These are phyloP conservation scores for Podospora pseudocomata DNA, from an alignment of 495 filamentous ascomycete genomes.

Conservation along the genomic window DNA sequence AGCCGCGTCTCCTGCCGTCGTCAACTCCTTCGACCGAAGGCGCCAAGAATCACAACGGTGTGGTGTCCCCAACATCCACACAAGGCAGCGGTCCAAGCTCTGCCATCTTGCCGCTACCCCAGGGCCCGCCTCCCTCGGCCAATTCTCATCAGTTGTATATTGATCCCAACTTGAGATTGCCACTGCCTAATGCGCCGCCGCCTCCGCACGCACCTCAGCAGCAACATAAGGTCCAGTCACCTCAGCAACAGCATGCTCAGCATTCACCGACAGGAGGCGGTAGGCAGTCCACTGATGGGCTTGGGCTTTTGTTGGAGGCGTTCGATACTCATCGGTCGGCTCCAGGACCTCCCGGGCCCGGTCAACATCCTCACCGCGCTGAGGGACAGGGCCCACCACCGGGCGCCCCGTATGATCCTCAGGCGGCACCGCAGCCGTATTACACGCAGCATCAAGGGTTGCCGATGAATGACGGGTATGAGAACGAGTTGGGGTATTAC, in stretches of 20 bases:
- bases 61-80: conserved; percentile 3
- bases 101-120: not conserved
- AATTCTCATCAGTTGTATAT: not conserved
- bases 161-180: not conserved
- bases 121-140: not conserved
- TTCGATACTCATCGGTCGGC: conserved; percentile 25
- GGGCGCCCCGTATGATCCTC: conserved; percentile 23
- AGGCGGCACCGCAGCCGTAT: conserved; percentile 21
- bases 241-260: not conserved
- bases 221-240: not conserved
- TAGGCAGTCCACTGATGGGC: conserved; percentile 16
- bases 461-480: conserved; percentile 31
- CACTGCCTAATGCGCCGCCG: not conserved
- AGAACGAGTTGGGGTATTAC: conserved; percentile 32
- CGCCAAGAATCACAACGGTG: conserved; percentile 6
- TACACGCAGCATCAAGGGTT: conserved; percentile 21
- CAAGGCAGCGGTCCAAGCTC: not conserved
- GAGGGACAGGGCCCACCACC: not conserved
- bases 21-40: conserved; percentile 14
- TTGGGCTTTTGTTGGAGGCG: conserved; percentile 31
- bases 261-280: not conserved
- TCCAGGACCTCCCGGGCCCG: not conserved
- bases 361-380: conserved; percentile 1
- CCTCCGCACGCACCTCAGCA: not conserved
- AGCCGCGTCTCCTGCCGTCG: conserved; percentile 15